Percentiles rank a stretch among this genome's conserved stretches.
Conservation (phyloP, 2,329 filamentous ascomycete species). For the Microdochium bolleyi region DNA sequence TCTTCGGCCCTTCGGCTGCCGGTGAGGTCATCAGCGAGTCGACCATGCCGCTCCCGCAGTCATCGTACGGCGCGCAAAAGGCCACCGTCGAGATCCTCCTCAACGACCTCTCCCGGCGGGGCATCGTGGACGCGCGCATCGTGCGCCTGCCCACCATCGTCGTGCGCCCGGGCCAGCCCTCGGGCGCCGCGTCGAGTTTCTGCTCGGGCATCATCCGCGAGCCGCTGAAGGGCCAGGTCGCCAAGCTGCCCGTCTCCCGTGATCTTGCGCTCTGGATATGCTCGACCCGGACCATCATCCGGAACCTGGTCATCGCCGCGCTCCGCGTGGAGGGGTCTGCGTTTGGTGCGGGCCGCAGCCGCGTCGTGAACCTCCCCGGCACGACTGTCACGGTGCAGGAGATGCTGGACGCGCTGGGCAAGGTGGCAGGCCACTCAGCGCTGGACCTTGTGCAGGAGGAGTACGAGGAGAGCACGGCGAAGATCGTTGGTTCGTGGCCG, state of each 20-base stretch:
- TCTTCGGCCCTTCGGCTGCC: slow-evolving; percentile 46
- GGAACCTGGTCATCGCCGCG: slow-evolving; percentile 35
- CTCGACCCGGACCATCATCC: slow-evolving; percentile 34
- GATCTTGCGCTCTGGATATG: slow-evolving; percentile 37
- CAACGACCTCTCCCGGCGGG: slow-evolving; percentile 42
- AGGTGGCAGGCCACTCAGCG: slow-evolving; percentile 37
- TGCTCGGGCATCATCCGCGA: slow-evolving; percentile 56
- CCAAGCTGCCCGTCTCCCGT: slow-evolving; percentile 32
- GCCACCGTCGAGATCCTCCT: slow-evolving; percentile 51
- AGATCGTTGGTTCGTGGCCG: slow-evolving; percentile 48
- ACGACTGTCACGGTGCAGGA: slow-evolving; percentile 43
- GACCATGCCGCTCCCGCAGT: slow-evolving; percentile 42
- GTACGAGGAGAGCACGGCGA: slow-evolving; percentile 34
- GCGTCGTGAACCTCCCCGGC: slow-evolving; percentile 44
- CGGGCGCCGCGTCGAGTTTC: slow-evolving; percentile 53
- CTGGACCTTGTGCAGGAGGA: slow-evolving; percentile 36
- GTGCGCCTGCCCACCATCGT: slow-evolving; percentile 53
- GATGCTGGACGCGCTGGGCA: slow-evolving; percentile 40
- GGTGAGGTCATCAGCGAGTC: slow-evolving; percentile 33
- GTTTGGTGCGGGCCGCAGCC: slow-evolving; percentile 24
- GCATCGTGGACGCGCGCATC: slow-evolving; percentile 47
- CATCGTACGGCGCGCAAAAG: slow-evolving; percentile 54
- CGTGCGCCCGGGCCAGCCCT: slow-evolving; percentile 51
- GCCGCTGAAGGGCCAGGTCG: slow-evolving; percentile 39
- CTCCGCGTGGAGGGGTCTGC: slow-evolving; percentile 25